phyloP scores from a whole-genome alignment of 2,329 filamentous ascomycete species.

The Madurella fahalii region DNA sequence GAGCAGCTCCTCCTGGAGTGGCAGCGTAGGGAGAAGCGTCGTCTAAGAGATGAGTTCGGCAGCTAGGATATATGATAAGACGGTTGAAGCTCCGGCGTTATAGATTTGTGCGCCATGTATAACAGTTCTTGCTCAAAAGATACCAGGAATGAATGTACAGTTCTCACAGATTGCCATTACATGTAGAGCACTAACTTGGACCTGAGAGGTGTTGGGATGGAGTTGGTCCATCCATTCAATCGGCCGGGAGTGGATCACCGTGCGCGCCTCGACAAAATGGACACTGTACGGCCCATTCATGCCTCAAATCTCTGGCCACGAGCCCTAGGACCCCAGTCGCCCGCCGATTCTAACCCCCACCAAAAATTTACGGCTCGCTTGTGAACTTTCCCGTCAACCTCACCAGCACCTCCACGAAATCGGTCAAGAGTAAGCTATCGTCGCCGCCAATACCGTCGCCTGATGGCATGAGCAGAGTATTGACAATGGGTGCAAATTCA shows the following conservation, averaged over 20 bases:
- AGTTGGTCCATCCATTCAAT: too few species aligned
- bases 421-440: constrained; percentile 54
- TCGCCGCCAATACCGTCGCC: constrained; percentile 7
- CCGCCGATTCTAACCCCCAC: constrained; percentile 33
- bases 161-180: too few species aligned
- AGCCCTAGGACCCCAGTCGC: constrained; percentile 21
- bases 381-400: constrained; percentile 36
- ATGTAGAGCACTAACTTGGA: too few species aligned
- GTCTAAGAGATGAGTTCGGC: constrained; percentile 52
- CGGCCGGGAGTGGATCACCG: neutral
- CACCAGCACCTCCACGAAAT: constrained; percentile 42
- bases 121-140: too few species aligned
- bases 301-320: constrained; percentile 19
- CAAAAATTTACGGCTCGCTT: constrained; percentile 38
- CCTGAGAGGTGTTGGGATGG: too few species aligned
- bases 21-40: constrained; percentile 28
- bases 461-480: constrained; percentile 22
- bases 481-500: constrained; percentile 20
- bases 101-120: neutral
- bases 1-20: constrained; percentile 36
- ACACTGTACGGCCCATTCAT: constrained; percentile 5
- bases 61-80: neutral
- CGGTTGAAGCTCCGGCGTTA: neutral
- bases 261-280: neutral
- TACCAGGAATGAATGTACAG: too few species aligned